Conservation (phyloP, 1,284 basidiomycete genomes). For the Fomitopsis palustris region DNA sequence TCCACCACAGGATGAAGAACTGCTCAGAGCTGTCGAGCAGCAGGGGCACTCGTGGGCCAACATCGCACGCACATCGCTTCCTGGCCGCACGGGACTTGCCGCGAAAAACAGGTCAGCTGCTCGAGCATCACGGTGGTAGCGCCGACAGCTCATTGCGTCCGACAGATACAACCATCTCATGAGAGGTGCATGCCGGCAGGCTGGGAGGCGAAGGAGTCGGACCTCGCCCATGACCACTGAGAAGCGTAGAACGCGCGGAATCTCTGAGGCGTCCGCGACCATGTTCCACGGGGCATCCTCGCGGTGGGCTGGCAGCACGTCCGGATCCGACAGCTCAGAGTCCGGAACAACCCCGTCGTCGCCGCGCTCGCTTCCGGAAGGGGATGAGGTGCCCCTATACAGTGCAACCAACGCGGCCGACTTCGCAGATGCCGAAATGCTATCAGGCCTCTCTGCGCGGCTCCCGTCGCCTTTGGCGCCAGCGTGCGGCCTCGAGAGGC, state of each 20-base stretch:
- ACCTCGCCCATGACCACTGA: constrained; percentile 11
- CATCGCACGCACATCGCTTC: constrained; percentile 55
- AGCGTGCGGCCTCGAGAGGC: constrained; percentile 9
- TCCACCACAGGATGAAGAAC: constrained; percentile 40
- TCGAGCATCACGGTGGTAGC: neutral
- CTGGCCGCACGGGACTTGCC: constrained; percentile 50
- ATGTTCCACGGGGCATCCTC: neutral
- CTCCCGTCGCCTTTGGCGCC: constrained; percentile 6
- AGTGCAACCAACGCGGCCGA: constrained; percentile 4
- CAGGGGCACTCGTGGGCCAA: constrained; percentile 57
- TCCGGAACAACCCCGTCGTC: constrained; percentile 1
- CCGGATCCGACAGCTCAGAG: constrained; percentile 1
- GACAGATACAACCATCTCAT: constrained; percentile 20
- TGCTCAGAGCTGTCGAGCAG: constrained; percentile 48
- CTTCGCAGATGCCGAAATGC: neutral
- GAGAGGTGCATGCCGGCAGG: constrained; percentile 16
- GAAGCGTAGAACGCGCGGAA: constrained; percentile 13
- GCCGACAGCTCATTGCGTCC: neutral
- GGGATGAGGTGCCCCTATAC: constrained; percentile 5
- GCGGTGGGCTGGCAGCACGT: neutral
- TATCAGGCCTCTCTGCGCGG: constrained; percentile 6
- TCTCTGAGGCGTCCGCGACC: constrained; percentile 3
- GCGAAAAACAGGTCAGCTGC: constrained; percentile 50
- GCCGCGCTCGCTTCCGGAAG: constrained; percentile 3
- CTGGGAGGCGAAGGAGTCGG: constrained; percentile 10